A percentile compares a stretch with the other conserved stretches of the same genome.
Evolutionary conservation across 2,329 filamentous ascomycete species (phyloP).

Genomic region (Venturia aucupariae): DNA sequence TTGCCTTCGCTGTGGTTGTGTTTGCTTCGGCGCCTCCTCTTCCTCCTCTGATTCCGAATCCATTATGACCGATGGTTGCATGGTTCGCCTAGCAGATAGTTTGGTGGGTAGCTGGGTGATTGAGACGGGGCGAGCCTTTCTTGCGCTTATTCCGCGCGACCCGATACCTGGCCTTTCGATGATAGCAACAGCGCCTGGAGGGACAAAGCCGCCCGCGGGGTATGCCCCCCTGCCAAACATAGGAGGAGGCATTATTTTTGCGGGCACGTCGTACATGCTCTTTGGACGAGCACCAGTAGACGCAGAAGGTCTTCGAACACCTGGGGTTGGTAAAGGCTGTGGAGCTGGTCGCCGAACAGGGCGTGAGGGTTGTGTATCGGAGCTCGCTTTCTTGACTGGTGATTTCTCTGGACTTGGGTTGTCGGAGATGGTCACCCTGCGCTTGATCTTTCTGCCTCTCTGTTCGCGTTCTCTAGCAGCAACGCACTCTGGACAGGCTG

Average conservation of each 20-base stretch:
- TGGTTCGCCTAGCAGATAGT: background rate
- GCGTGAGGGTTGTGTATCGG: background rate
- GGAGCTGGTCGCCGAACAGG: background rate
- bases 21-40: background rate
- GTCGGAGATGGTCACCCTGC: background rate
- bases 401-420: constrained; percentile 5
- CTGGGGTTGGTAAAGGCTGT: background rate
- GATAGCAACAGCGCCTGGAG: background rate
- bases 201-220: background rate
- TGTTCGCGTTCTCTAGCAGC: constrained; percentile 9
- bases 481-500: constrained; percentile 6
- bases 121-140: background rate
- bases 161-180: background rate
- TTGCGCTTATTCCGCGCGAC: background rate
- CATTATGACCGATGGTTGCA: background rate
- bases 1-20: background rate
- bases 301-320: background rate
- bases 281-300: background rate
- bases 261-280: constrained; percentile 9
- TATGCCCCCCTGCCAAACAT: background rate
- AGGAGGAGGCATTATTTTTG: background rate
- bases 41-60: background rate
- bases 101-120: background rate
- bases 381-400: constrained; percentile 7
- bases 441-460: background rate